Evolutionary conservation across 371 early-diverging fungal genomes (phyloP).

Genomic region (Mucor indicus): DNA sequence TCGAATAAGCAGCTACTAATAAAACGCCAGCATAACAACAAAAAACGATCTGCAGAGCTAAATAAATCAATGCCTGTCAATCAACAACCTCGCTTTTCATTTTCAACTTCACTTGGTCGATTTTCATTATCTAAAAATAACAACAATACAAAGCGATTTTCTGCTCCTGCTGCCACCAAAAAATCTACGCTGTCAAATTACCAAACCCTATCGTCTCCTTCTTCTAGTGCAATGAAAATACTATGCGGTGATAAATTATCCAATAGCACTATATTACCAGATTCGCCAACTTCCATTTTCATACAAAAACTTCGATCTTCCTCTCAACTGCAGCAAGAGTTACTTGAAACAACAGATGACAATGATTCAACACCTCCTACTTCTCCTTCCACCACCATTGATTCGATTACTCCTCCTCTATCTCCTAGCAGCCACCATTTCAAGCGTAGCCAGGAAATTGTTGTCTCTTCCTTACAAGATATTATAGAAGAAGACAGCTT

Average conservation of each 20-base stretch:
- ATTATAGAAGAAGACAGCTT: too few species aligned
- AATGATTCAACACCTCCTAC: slow-evolving; percentile 3
- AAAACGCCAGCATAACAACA: neutral
- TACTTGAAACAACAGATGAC: neutral
- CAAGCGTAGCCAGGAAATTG: too few species aligned
- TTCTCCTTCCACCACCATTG: slow-evolving; percentile 5
- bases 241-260: neutral
- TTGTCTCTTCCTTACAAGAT: too few species aligned
- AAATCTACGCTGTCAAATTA: neutral
- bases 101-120: slow-evolving; percentile 13
- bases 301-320: slow-evolving; percentile 3
- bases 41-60: neutral
- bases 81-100: slow-evolving; percentile 3
- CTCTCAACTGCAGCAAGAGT: neutral
- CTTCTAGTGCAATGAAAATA: too few species aligned
- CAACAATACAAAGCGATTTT: neutral
- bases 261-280: slow-evolving; percentile 1
- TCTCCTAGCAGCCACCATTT: neutral
- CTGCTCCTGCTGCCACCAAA: neutral
- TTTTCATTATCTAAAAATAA: slow-evolving; percentile 9
- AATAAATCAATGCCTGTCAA: too few species aligned
- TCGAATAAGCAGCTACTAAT: neutral
- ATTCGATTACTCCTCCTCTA: neutral
- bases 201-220: too few species aligned
- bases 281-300: slow-evolving; percentile 12